Evolutionary conservation across 1,284 basidiomycete genomes (phyloP).

Genomic region (Heterobasidion parviporum): DNA sequence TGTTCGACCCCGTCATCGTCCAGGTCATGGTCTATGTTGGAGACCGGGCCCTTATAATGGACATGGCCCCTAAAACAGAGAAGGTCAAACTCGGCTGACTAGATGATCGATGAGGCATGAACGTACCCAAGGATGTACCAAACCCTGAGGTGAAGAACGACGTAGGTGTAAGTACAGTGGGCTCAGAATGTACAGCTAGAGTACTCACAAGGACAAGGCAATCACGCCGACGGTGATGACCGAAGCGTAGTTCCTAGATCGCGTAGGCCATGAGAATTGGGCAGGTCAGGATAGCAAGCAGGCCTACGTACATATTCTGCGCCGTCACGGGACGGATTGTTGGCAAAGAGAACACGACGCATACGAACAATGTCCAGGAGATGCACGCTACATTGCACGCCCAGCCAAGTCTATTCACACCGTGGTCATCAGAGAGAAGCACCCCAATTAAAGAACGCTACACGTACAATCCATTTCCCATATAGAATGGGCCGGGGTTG

Average conservation of each 20-base stretch:
- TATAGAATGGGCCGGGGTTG: constrained; percentile 87
- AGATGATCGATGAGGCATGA: not conserved
- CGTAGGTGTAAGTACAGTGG: too few species aligned
- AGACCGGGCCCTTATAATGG: constrained; percentile 13
- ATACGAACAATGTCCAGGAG: constrained; percentile 61
- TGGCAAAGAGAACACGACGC: constrained; percentile 67
- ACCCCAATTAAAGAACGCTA: constrained; percentile 17
- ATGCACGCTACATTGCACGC: constrained; percentile 62
- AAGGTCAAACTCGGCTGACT: not conserved
- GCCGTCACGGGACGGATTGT: constrained; percentile 59
- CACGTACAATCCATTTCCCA: constrained; percentile 68
- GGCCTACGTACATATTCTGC: constrained; percentile 68
- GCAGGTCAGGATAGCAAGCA: not conserved
- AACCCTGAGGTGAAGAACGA: not conserved
- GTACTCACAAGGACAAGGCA: constrained; percentile 11
- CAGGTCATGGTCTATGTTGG: constrained; percentile 2
- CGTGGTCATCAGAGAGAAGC: not conserved
- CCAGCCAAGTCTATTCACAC: constrained; percentile 38
- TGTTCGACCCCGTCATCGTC: not conserved
- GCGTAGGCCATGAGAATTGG: not conserved
- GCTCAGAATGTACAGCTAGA: not conserved
- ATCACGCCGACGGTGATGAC: constrained; percentile 30
- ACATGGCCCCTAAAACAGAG: constrained; percentile 9
- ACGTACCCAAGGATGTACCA: constrained; percentile 15
- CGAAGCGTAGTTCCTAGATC: constrained; percentile 53